phyloP scores from a whole-genome alignment of 202 grass and related monocot genomes.

The Carex sylvatica region DNA sequence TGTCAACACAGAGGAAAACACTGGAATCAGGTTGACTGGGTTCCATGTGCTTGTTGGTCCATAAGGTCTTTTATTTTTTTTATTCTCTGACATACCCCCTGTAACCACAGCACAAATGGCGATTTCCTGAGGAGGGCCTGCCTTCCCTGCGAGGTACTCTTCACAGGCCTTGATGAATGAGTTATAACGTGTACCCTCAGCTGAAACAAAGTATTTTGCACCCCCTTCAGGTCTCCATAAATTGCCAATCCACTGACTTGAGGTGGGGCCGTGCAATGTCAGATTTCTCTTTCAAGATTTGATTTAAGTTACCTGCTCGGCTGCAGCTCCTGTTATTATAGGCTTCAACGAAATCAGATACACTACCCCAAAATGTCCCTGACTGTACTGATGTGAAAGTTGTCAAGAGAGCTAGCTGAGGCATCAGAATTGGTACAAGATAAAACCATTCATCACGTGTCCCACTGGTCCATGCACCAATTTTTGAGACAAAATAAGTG shows the following conservation, averaged over 20 bases:
- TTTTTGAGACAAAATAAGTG: slow-evolving; percentile 34
- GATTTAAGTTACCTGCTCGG: background rate
- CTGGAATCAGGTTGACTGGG: slow-evolving; percentile 34
- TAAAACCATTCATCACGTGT: slow-evolving; percentile 5
- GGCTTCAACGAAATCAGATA: slow-evolving; percentile 27
- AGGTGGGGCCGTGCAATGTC: slow-evolving; percentile 41
- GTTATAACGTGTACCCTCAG: slow-evolving; percentile 41
- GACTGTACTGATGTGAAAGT: background rate
- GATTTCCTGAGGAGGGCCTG: background rate
- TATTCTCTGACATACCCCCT: background rate
- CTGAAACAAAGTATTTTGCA: slow-evolving; percentile 50
- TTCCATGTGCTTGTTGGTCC: slow-evolving; percentile 36
- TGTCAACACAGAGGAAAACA: slow-evolving; percentile 36
- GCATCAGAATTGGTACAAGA: background rate
- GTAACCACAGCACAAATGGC: background rate
- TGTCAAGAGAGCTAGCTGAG: background rate
- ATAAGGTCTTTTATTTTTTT: background rate
- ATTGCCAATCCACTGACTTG: slow-evolving; percentile 47
- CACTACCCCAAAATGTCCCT: background rate
- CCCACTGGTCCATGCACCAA: slow-evolving; percentile 51
- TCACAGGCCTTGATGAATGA: slow-evolving; percentile 65
- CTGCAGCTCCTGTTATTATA: slow-evolving; percentile 34
- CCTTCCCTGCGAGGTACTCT: slow-evolving; percentile 36
- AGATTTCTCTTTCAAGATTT: slow-evolving; percentile 27
- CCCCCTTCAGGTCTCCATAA: slow-evolving; percentile 32